Evolutionary conservation across 257 asterid genomes (phyloP).

Genomic region (Paraleonurus japonicus): DNA sequence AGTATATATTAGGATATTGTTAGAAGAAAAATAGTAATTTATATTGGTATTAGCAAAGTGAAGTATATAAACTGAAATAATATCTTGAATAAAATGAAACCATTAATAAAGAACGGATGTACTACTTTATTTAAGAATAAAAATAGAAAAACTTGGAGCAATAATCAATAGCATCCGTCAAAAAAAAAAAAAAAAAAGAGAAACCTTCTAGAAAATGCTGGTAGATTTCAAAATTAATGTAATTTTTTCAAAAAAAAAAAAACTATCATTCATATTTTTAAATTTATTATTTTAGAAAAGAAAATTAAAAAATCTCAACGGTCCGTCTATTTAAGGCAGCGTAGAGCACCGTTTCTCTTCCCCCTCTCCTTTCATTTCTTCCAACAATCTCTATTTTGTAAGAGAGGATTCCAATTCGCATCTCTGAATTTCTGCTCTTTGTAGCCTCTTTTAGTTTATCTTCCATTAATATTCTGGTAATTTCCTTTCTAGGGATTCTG

Average conservation of each 20-base stretch:
- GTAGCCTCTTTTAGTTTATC: slow-evolving; percentile 16
- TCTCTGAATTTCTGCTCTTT: slow-evolving; percentile 15
- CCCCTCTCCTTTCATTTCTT: slow-evolving; percentile 42
- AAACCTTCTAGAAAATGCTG: slow-evolving; percentile 7
- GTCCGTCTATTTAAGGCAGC: slow-evolving; percentile 42
- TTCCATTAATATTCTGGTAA: slow-evolving; percentile 41
- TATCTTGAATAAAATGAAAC: too few species aligned
- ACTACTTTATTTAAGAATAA: too few species aligned
- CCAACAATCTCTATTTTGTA: slow-evolving; percentile 22
- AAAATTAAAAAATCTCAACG: slow-evolving; percentile 15
- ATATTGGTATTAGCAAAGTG: too few species aligned
- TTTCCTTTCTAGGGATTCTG: slow-evolving; percentile 10
- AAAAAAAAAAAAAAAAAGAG: too few species aligned
- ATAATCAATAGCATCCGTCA: neutral
- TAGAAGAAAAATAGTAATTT: too few species aligned
- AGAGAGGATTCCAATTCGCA: slow-evolving; percentile 11
- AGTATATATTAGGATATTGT: too few species aligned
- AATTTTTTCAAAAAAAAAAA: too few species aligned
- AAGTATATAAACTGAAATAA: too few species aligned
- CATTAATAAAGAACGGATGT: too few species aligned
- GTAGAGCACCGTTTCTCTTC: slow-evolving; percentile 26
- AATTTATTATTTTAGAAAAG: neutral
- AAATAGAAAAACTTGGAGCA: neutral
- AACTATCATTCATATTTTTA: neutral
- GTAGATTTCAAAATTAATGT: neutral